Base-by-base conservation (phyloP, 1,139 yeast species). In the Magnusiomyces fungicola region DNA sequence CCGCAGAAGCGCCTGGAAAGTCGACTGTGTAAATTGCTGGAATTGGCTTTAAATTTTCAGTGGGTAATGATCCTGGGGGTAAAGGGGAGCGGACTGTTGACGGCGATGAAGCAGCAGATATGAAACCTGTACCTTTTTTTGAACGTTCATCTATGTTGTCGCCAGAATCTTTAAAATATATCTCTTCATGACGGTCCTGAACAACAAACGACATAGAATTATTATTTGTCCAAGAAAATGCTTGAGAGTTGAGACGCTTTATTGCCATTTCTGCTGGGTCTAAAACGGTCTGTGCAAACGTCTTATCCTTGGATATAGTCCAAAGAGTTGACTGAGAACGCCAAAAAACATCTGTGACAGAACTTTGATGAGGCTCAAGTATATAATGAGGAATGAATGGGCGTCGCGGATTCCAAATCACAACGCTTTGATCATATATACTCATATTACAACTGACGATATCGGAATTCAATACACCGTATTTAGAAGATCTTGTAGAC, bases 401-500 rank as follows among this genome's bases (percentile, higher is more conserved):
- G 53, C 97, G 71, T 42, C 76, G 74, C 45, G 90, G 70, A 47
- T 82, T 81, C 78, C 88, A 92, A 2, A 88, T 74, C 39, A 84
- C 80, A 5, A 88, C 75, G 19, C 81, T 75, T 10, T 87, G 77
- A 60, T 87, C 96, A 58, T 84, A 90, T 47, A 64, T 57, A 51
- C 83, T 83, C 57, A 86, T 70, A 52, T 83, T 85, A 63, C 84
- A 83, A 46, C 86, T 77, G 0, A 95, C 96, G 58, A 89, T 73
- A 56, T 85, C 82, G 16, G 51, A 46, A 30, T 58, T 53, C 16
- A 54, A 40, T 21, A 58, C 57, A 7, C 55, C 53, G 45, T 53
- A 39, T 14, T 47, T 38, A 2, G 52, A 48, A 33, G 55, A 40
- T 32, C 51, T 48, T 7, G 52, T 47, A 23, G 55, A 45, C 27